Evolutionary conservation across 2,329 filamentous ascomycete genomes (phyloP).

Genomic region (Lomentospora prolificans): DNA sequence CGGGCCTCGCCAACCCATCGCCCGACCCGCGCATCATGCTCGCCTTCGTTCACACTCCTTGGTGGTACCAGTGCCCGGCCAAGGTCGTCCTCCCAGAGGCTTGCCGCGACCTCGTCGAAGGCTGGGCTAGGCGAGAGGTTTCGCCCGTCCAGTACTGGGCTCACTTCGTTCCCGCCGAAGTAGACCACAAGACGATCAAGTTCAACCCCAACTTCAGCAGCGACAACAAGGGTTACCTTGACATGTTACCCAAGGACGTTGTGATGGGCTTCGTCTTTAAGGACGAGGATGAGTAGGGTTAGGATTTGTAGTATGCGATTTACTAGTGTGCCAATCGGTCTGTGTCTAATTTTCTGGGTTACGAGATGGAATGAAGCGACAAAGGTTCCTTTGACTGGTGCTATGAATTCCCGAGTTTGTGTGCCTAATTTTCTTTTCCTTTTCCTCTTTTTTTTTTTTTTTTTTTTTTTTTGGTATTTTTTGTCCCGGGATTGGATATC

Average conservation of each 20-base stretch:
- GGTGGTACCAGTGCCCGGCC: constrained; percentile 11
- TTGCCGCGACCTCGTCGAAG: constrained; percentile 3
- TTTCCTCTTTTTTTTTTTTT: no score
- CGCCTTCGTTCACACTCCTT: constrained; percentile 13
- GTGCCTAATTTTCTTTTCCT: no score
- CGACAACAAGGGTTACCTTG: constrained; percentile 12
- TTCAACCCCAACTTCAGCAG: constrained; percentile 19
- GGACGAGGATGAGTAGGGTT: background rate
- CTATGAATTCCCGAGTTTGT: no score
- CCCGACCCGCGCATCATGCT: constrained; percentile 14
- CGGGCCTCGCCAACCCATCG: constrained; percentile 13
- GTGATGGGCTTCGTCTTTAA: constrained; percentile 8
- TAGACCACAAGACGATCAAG: constrained; percentile 16
- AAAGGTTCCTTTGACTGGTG: no score
- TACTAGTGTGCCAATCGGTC: background rate
- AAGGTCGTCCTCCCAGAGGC: constrained; percentile 11
- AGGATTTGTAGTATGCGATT: background rate
- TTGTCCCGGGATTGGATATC: no score
- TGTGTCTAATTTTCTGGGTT: background rate
- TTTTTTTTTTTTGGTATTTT: no score
- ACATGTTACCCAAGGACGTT: constrained; percentile 11
- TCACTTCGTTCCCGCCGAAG: constrained; percentile 14
- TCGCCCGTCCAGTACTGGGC: constrained; percentile 10
- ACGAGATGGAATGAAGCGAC: no score
- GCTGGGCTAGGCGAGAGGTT: constrained; percentile 1